phyloP scores from a whole-genome alignment of 2,329 filamentous ascomycete genomes.

The Fusarium nematophilum region DNA sequence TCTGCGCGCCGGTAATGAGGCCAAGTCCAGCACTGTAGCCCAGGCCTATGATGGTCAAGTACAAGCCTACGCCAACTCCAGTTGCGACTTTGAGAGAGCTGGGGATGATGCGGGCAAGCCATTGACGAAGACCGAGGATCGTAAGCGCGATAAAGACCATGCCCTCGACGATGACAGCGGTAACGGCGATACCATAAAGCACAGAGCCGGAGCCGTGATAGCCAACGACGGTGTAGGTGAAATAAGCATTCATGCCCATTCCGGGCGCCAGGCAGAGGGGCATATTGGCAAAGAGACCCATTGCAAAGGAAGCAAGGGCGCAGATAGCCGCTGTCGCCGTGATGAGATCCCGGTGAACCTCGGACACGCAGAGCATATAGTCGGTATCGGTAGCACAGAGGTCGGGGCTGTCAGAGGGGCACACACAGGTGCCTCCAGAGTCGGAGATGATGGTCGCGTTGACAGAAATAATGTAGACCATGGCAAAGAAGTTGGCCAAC shows the following conservation, averaged over 20 bases:
- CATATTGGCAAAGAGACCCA: constrained; percentile 86
- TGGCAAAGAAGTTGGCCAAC: constrained; percentile 80
- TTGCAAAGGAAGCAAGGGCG: constrained; percentile 81
- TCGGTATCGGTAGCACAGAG: constrained; percentile 65
- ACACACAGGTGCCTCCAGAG: constrained; percentile 81
- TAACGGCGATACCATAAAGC: constrained; percentile 80
- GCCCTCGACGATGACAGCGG: constrained; percentile 89
- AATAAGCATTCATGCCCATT: constrained; percentile 81
- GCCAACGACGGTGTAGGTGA: constrained; percentile 81
- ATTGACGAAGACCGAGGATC: constrained; percentile 84
- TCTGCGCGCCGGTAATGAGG: constrained; percentile 73
- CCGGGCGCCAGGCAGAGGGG: constrained; percentile 56
- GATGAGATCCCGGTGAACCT: constrained; percentile 80
- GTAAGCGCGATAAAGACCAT: constrained; percentile 86
- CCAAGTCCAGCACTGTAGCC: constrained; percentile 88
- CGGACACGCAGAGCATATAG: constrained; percentile 72
- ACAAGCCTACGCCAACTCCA: constrained; percentile 86
- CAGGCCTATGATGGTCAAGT: constrained; percentile 79
- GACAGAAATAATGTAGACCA: constrained; percentile 66
- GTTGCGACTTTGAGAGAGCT: constrained; percentile 88
- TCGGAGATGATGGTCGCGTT: constrained; percentile 68
- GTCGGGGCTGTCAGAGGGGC: constrained; percentile 63
- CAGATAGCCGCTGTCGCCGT: constrained; percentile 88
- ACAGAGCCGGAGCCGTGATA: constrained; percentile 79
- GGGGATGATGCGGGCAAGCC: constrained; percentile 86